Percentiles rank a stretch among this genome's conserved stretches.
phyloP scores from a whole-genome alignment of 352 stramenopile genomes.

The Phytopythium ostracodes region DNA sequence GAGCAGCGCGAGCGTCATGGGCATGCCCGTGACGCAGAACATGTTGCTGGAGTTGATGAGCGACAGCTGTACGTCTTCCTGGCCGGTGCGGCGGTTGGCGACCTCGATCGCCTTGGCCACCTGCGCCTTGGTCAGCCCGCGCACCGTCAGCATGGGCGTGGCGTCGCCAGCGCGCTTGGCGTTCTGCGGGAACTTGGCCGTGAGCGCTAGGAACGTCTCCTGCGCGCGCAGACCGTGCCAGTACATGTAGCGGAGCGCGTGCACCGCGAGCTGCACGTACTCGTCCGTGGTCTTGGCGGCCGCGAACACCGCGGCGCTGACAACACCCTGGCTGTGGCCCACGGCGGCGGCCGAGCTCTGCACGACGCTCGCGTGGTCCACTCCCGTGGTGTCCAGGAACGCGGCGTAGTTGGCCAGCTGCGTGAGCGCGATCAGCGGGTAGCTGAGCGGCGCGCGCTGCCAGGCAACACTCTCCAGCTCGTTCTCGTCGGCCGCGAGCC shows the following conservation, averaged over 20 bases:
- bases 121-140: conserved; percentile 46
- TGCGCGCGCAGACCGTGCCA: conserved; percentile 76
- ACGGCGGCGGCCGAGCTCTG: conserved; percentile 35
- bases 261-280: conserved; percentile 40
- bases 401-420: conserved; percentile 76
- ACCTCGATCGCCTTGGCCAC: conserved; percentile 54
- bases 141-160: conserved; percentile 72
- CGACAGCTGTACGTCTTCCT: conserved; percentile 59
- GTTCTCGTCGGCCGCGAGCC: conserved; percentile 30
- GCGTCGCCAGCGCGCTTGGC: conserved; percentile 24
- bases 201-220: conserved; percentile 39
- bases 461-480: conserved; percentile 11
- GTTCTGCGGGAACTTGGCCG: conserved; percentile 25
- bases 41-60: conserved; percentile 59
- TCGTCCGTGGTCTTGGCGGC: conserved; percentile 45
- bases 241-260: conserved; percentile 74
- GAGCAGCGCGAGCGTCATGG: conserved; percentile 47
- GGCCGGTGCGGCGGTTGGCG: conserved; percentile 35
- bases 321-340: conserved; percentile 80
- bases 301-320: conserved; percentile 65
- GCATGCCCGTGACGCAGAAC: conserved; percentile 71
- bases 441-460: conserved; percentile 64
- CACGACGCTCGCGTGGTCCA: conserved; percentile 59
- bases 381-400: conserved; percentile 45
- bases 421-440: conserved; percentile 71